Base-by-base conservation (phyloP, 345 rosid species). In the Euphorbia pulcherrima region DNA sequence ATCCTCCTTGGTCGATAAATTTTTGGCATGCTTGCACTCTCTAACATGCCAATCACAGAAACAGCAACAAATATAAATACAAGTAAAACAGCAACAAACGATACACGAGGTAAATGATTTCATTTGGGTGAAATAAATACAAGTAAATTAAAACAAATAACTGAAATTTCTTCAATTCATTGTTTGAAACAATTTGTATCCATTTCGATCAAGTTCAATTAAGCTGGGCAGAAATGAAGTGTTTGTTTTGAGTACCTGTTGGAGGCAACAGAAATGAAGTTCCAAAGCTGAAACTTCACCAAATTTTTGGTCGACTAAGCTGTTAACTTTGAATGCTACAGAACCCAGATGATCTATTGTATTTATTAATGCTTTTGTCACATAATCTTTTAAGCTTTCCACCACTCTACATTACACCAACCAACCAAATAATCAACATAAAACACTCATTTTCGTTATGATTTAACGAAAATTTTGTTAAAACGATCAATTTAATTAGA, bases 341-440 rank as follows among this genome's bases (percentile, higher is more conserved):
- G 91, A 87, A 68, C 98, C 98, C 79, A 93, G 78, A 72, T 93
- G 98, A 68, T 93, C 98, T 11, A 90, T 82, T 5, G 92, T 88
- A 62, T 79, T 90, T 69, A 90, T 76, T 75, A 90, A 72, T 64
- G 97, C 96, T 73, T 87, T 88, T 46, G 80, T 77, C 23, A 84
- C 85, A 77, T 91, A 86, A 59, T 88, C 97, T 70, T 85, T 94
- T 74, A 87, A 64, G 9, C 78, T 84, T 50, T 85, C 86, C 78
- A 83, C 75, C 77, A 85, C 88, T 67, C 95, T 94, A 72, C 60
- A 58, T 24, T 24, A 9, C 20, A 21, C 17, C 41, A 21, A 48
- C 0, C 4, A 16, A 8, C 26, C 6, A 18, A 39, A 33, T 7
- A 33, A 33, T 33, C 37, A 33, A 33, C n/a, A n/a, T n/a, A n/a